Evolutionary conservation across 345 rosid genomes (phyloP), one percentile per base, ranked within the genome.

Genomic region (Hirschfeldia incana): DNA sequence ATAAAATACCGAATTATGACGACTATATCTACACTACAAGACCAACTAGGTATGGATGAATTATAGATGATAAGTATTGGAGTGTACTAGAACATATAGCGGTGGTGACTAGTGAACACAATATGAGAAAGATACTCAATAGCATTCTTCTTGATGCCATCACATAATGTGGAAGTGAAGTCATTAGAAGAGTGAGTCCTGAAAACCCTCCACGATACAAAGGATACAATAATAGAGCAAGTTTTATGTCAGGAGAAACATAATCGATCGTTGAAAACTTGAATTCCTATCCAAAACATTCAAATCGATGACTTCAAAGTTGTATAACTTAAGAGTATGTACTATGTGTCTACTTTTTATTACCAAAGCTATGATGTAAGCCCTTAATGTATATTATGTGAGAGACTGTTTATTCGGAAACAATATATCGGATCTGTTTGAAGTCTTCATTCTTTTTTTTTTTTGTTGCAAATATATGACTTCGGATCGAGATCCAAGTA

Each of bases 161-260:
- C 86, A 4, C 90, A 87, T 27, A 29, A 85, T 55, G 91, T 82
- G 0, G 72, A 77, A 70, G 84, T 86, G 74, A 87, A 89, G 83
- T 91, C 95, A 30, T 44, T 87, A 62, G 89, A 87, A 49, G 95
- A 89, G 57, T 86, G 3, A 83, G 76, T 39, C 84, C 83, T 10
- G 65, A 83, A 34, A 83, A 79, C 36, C 88, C 90, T 42, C 73
- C 88, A 2, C 86, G 78, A 13, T 88, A 87, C 39, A 76, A 73
- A 77, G 86, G 83, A 46, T 90, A 84, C 83, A 91, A 85, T 85
- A 86, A 73, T 85, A 85, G 87, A 90, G 95, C 1, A 90, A 88
- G 65, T 90, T 80, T 53, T 83, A 81, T 30, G 89, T 77, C 7
- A 67, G 82, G 4, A 84, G 92, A 58, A 90, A 85, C 60, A 83